These are phyloP conservation scores for Kuraishia capsulata DNA, from an alignment of 805 yeast species.

Conservation along the genomic window DNA sequence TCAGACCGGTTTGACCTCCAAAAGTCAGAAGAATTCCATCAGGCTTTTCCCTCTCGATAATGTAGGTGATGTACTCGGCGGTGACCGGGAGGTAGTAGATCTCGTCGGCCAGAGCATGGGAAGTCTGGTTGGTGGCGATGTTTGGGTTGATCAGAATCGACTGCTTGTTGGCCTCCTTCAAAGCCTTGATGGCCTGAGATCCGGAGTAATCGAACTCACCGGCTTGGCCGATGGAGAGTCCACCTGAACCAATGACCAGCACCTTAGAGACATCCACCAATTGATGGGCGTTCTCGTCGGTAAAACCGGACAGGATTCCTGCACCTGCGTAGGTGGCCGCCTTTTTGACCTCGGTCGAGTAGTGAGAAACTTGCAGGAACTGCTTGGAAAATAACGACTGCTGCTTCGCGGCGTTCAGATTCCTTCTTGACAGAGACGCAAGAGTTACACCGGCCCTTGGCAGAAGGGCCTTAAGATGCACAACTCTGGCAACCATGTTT, in stretches of 20 bases:
- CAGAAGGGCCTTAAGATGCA: background rate
- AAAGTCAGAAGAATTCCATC: constrained; percentile 94
- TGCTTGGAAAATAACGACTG: no score
- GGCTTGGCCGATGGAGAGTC: constrained; percentile 94
- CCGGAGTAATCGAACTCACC: constrained; percentile 98
- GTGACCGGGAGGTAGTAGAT: constrained; percentile 94
- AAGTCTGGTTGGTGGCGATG: constrained; percentile 94
- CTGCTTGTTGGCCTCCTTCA: constrained; percentile 79
- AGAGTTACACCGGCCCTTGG: no score
- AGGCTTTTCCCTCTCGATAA: constrained; percentile 92
- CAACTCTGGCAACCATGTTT: background rate
- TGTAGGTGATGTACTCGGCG: constrained; percentile 89
- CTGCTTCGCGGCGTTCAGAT: no score
- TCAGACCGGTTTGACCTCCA: constrained; percentile 97
- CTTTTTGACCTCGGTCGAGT: constrained; percentile 16
- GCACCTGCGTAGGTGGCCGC: constrained; percentile 50
- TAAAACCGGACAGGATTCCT: constrained; percentile 45
- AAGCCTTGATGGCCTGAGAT: constrained; percentile 94
- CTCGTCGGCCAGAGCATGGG: constrained; percentile 92
- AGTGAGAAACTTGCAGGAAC: no score
- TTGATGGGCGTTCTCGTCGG: constrained; percentile 50
- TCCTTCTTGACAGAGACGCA: no score
- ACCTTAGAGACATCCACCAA: constrained; percentile 83
- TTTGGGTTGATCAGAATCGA: constrained; percentile 90
- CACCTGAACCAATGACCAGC: constrained; percentile 93